Evolutionary conservation across 176 grass and related monocot genomes (phyloP).

Genomic region (Ananas comosus): DNA sequence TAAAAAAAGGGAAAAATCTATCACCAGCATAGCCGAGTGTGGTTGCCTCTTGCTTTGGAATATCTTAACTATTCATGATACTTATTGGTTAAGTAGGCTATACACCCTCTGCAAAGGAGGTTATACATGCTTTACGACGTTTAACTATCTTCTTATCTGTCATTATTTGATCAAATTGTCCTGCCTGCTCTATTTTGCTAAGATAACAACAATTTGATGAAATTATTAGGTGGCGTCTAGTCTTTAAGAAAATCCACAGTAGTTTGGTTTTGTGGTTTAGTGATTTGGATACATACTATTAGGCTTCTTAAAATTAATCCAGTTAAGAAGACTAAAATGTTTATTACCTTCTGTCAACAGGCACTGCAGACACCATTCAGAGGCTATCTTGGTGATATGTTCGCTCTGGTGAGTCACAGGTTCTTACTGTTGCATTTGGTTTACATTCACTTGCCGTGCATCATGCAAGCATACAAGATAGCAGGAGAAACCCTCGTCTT

Average conservation of each 20-base stretch:
- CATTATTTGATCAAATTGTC: neutral
- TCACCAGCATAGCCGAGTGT: too few relatives aligned
- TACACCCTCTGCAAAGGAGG: too few relatives aligned
- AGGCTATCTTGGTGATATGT: constrained; percentile 73
- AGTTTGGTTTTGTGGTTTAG: neutral
- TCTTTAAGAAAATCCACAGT: neutral
- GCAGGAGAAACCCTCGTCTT: too few relatives aligned
- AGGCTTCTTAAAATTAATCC: neutral
- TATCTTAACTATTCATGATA: too few relatives aligned
- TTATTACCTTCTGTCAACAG: constrained; percentile 25
- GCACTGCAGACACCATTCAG: constrained; percentile 73
- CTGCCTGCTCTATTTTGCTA: neutral
- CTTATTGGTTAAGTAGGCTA: too few relatives aligned
- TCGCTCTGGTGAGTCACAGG: constrained; percentile 57
- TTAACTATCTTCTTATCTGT: neutral
- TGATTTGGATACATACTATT: neutral
- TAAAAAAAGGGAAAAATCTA: too few relatives aligned
- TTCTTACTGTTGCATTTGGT: neutral
- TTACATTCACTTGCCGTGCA: too few relatives aligned
- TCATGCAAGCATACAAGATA: too few relatives aligned
- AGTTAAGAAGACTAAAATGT: neutral
- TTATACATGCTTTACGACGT: neutral
- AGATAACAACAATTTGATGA: neutral
- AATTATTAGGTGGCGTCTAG: neutral
- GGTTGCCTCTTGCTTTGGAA: too few relatives aligned